A percentile compares a stretch with the other conserved stretches of the same genome.
phyloP scores from a whole-genome alignment of 1,284 basidiomycete species.

The Phellopilus nigrolimitatus region DNA sequence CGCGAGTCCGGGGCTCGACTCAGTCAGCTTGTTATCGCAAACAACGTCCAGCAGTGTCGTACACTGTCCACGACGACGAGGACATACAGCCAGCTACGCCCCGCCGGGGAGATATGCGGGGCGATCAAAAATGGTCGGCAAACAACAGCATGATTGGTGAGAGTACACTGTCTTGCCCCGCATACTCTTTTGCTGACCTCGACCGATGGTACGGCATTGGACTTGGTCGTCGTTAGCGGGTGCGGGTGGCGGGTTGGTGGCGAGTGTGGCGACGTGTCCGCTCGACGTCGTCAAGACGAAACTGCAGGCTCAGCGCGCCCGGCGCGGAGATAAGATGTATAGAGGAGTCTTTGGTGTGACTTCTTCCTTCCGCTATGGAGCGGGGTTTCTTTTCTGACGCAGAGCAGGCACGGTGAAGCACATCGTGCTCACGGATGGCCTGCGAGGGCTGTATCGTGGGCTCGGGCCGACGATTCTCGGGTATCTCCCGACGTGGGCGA shows the following conservation, averaged over 20 bases:
- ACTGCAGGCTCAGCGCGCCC: slow-evolving; percentile 82
- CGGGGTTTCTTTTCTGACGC: slow-evolving; percentile 18
- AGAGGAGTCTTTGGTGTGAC: slow-evolving; percentile 69
- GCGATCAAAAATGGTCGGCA: slow-evolving; percentile 56
- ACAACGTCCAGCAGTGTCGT: slow-evolving; percentile 6
- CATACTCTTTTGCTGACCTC: slow-evolving; percentile 15
- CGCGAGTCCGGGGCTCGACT: too few relatives aligned
- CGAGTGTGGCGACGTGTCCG: slow-evolving; percentile 93
- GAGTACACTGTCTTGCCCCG: slow-evolving; percentile 20
- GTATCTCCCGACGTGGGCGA: slow-evolving; percentile 96
- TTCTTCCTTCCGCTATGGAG: slow-evolving; percentile 23
- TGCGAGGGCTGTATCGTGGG: slow-evolving; percentile 88
- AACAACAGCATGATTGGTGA: slow-evolving; percentile 69
- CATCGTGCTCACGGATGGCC: slow-evolving; percentile 71
- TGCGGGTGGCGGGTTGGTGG: slow-evolving; percentile 84
- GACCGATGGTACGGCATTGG: background rate
- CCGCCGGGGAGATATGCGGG: slow-evolving; percentile 34
- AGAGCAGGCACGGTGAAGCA: slow-evolving; percentile 61
- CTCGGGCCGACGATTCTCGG: slow-evolving; percentile 93
- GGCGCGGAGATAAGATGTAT: slow-evolving; percentile 65
- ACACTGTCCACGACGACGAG: slow-evolving; percentile 17
- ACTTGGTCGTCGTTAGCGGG: slow-evolving; percentile 48
- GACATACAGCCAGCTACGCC: slow-evolving; percentile 6
- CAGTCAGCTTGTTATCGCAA: too few relatives aligned
- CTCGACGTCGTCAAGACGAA: slow-evolving; percentile 98